These are phyloP conservation scores for Coniochaeta sp. DNA, from an alignment of 2,329 filamentous ascomycete species.

Conservation along the genomic window DNA sequence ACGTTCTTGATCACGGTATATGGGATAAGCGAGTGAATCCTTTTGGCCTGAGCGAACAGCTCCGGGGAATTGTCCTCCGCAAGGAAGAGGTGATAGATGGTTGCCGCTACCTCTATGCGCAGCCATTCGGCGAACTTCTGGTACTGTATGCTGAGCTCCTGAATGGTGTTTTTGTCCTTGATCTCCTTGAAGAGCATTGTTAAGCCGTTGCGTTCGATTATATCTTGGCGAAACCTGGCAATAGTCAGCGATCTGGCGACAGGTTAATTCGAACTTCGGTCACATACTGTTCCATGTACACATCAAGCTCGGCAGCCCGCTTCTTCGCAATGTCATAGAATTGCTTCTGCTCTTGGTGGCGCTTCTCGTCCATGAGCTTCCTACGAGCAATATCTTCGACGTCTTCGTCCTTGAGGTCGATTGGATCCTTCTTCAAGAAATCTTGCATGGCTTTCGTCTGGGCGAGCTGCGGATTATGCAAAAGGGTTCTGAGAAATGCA, in stretches of 20 bases:
- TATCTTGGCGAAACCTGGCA: conserved; percentile 55
- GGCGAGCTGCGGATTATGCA: conserved; percentile 79
- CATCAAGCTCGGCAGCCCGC: conserved; percentile 85
- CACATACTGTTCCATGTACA: conserved; percentile 90
- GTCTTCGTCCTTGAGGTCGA: conserved; percentile 75
- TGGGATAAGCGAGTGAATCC: conserved; percentile 89
- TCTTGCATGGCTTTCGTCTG: conserved; percentile 76
- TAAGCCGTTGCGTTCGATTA: conserved; percentile 69
- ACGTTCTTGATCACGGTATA: conserved; percentile 94
- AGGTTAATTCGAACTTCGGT: not conserved
- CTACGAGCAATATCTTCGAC: conserved; percentile 70
- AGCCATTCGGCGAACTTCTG: conserved; percentile 98
- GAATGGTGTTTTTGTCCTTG: conserved; percentile 78
- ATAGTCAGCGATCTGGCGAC: conserved; percentile 8
- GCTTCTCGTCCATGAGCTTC: conserved; percentile 77
- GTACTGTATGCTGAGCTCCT: conserved; percentile 87
- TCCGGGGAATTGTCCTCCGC: conserved; percentile 98
- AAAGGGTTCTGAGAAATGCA: conserved; percentile 78
- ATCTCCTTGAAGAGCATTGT: conserved; percentile 92
- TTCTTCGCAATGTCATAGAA: conserved; percentile 95
- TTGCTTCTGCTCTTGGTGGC: conserved; percentile 83
- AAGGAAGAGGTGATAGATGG: conserved; percentile 93
- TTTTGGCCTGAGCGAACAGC: conserved; percentile 86
- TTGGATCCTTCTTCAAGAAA: conserved; percentile 68
- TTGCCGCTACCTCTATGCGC: conserved; percentile 92